Base-by-base conservation (phyloP, 2,329 filamentous ascomycete species). In the Penicillium sp. region DNA sequence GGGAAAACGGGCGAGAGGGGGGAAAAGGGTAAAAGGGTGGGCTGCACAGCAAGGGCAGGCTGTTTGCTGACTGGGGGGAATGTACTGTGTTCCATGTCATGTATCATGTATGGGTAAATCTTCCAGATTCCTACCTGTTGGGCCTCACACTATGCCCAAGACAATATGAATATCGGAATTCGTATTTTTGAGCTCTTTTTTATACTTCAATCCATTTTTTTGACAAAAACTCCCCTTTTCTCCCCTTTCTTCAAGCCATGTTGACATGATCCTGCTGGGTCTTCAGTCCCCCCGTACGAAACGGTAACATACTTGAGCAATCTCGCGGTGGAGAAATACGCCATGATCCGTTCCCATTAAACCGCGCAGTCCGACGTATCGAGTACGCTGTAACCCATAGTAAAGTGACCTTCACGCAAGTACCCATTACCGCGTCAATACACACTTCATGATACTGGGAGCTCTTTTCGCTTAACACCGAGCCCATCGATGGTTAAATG, bases 31-130 rank as follows among this genome's bases (percentile, higher is more conserved):
- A 58, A 60, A 61, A 58, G 57, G 61, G 61, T 58, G 51, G 47
- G 62, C 54, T 56, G 52, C 58, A 64, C 59, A 61, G 64, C 61
- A 65, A 64, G 62, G 67, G 63, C 49, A 38, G 29, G 47, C 59
- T 58, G 54, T 62, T 60, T 59, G 53, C 60, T 64, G 58, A 67
- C 62, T 63, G 58, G 62, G 59, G 50, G 50, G 59, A 56, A 60
- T 62, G 55, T 60, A 60, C 61, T 49, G 36, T 45, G 38, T 46
- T 10, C 42, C 47, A 16, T 21, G 44, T 45, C 29, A 45, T 52
- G 38, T 47, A 28, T 28, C 26, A 9, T 28, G 24, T 26, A 42
- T 42, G n/a, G 42, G 47, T 34, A 39, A 12, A 26, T 26, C 24
- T 26, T 7, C 7, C 24, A 7, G 4, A 26, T 1, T 26, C 24